Conservation (phyloP, 768 basidiomycete species). For the Lactarius tabidus region DNA sequence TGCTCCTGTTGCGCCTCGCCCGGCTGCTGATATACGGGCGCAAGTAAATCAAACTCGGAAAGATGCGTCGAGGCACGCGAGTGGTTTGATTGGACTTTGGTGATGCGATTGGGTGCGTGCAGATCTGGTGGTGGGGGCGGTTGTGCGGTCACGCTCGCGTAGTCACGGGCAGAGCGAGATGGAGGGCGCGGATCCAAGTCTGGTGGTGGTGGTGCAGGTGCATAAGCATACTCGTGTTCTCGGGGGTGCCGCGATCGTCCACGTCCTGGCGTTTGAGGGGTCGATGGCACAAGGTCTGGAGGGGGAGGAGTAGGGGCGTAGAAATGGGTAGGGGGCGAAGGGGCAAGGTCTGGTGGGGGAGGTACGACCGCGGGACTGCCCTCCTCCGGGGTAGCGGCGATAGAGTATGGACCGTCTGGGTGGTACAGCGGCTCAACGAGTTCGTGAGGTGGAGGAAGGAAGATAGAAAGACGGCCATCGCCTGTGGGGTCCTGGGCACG, state of each 20-base stretch:
- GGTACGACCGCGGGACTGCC: slow-evolving; percentile 19
- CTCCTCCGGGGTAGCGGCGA: slow-evolving; percentile 20
- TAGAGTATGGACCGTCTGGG: slow-evolving; percentile 14
- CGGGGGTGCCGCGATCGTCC: neutral
- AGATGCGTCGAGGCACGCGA: slow-evolving; percentile 24
- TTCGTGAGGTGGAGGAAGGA: slow-evolving; percentile 24
- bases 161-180: neutral
- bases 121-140: slow-evolving; percentile 9
- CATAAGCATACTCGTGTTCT: slow-evolving; percentile 7
- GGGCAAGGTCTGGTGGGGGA: slow-evolving; percentile 1
- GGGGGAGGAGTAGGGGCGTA: slow-evolving; percentile 12
- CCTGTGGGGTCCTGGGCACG: slow-evolving; percentile 17
- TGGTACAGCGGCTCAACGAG: slow-evolving; percentile 4
- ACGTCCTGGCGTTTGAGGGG: neutral
- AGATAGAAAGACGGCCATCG: slow-evolving; percentile 24
- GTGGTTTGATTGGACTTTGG: slow-evolving; percentile 15
- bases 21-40: slow-evolving; percentile 16
- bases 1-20: neutral
- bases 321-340: slow-evolving; percentile 5
- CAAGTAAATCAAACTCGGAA: slow-evolving; percentile 26
- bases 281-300: slow-evolving; percentile 5
- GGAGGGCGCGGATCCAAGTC: neutral
- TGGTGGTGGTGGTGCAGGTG: slow-evolving; percentile 8
- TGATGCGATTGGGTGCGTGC: slow-evolving; percentile 1
- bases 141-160: neutral